phyloP scores from a whole-genome alignment of 2,329 filamentous ascomycete species.

The Lecanicillium sp. region DNA sequence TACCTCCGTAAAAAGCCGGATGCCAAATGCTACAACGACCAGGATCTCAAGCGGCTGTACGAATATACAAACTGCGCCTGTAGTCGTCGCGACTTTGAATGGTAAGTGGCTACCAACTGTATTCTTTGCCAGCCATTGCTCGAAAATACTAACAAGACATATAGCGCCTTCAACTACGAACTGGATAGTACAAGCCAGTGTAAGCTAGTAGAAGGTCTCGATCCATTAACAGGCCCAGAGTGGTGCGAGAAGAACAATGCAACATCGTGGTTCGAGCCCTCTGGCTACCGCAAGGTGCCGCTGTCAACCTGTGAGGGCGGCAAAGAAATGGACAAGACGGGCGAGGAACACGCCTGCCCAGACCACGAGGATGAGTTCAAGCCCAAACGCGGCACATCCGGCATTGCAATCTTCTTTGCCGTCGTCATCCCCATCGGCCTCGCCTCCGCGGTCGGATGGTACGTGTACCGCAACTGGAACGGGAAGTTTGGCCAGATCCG shows the following conservation, averaged over 20 bases:
- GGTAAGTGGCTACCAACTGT: slow-evolving; percentile 44
- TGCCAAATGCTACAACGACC: slow-evolving; percentile 72
- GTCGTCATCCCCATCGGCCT: slow-evolving; percentile 66
- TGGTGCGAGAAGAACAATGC: slow-evolving; percentile 53
- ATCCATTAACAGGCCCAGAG: slow-evolving; percentile 43
- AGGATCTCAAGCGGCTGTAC: slow-evolving; percentile 62
- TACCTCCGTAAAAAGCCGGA: slow-evolving; percentile 87
- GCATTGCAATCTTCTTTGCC: slow-evolving; percentile 74
- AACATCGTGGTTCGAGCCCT: slow-evolving; percentile 75
- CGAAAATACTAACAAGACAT: slow-evolving; percentile 18
- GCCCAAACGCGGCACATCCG: slow-evolving; percentile 59
- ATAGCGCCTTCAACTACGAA: slow-evolving; percentile 88
- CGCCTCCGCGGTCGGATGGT: slow-evolving; percentile 71
- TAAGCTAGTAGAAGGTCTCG: slow-evolving; percentile 62
- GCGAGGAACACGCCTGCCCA: slow-evolving; percentile 51
- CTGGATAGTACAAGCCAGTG: slow-evolving; percentile 71
- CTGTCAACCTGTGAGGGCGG: slow-evolving; percentile 81
- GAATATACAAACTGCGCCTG: slow-evolving; percentile 74
- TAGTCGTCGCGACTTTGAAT: slow-evolving; percentile 82
- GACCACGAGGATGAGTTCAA: slow-evolving; percentile 77
- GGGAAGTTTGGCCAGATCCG: slow-evolving; percentile 88
- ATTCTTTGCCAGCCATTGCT: slow-evolving; percentile 2
- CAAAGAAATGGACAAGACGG: slow-evolving; percentile 61
- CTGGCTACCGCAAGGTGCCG: slow-evolving; percentile 82
- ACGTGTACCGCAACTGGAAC: slow-evolving; percentile 75